These are phyloP conservation scores for Penicillium steckii DNA, from an alignment of 495 filamentous ascomycete genomes.

Conservation along the genomic window DNA sequence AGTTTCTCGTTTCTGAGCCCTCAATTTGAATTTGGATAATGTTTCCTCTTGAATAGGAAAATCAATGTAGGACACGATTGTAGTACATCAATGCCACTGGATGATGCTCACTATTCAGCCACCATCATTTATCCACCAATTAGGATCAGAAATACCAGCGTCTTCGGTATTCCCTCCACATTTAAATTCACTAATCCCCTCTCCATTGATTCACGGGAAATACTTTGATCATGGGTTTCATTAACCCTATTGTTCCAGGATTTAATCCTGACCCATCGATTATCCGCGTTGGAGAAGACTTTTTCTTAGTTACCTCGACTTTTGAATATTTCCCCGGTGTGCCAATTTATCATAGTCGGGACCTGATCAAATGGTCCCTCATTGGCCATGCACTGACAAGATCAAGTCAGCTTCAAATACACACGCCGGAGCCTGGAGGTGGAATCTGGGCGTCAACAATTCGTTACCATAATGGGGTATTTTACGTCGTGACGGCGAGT, in stretches of 20 bases:
- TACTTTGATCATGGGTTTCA: slow-evolving; percentile 16
- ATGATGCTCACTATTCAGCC: no score
- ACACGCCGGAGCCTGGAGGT: slow-evolving; percentile 49
- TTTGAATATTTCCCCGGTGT: slow-evolving; percentile 50
- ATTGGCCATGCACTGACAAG: slow-evolving; percentile 59
- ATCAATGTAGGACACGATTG: no score
- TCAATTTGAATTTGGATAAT: no score
- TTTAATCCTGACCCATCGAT: slow-evolving; percentile 23
- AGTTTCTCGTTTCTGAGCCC: no score
- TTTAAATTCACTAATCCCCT: not conserved
- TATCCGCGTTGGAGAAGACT: slow-evolving; percentile 35
- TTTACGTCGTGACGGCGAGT: slow-evolving; percentile 42
- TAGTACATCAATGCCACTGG: no score
- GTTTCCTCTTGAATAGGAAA: no score
- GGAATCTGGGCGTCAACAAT: slow-evolving; percentile 48
- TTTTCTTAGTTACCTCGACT: slow-evolving; percentile 45
- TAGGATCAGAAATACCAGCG: not conserved
- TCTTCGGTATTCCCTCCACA: not conserved
- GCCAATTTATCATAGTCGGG: slow-evolving; percentile 47
- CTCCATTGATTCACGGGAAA: not conserved
- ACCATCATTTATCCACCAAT: slow-evolving; percentile 26
- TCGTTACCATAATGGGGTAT: slow-evolving; percentile 35
- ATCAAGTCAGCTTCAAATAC: slow-evolving; percentile 60
- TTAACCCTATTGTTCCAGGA: slow-evolving; percentile 10
- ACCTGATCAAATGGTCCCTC: slow-evolving; percentile 45